Conservation (phyloP, 2,329 filamentous ascomycete genomes). For the Colletotrichum spaethianum region DNA sequence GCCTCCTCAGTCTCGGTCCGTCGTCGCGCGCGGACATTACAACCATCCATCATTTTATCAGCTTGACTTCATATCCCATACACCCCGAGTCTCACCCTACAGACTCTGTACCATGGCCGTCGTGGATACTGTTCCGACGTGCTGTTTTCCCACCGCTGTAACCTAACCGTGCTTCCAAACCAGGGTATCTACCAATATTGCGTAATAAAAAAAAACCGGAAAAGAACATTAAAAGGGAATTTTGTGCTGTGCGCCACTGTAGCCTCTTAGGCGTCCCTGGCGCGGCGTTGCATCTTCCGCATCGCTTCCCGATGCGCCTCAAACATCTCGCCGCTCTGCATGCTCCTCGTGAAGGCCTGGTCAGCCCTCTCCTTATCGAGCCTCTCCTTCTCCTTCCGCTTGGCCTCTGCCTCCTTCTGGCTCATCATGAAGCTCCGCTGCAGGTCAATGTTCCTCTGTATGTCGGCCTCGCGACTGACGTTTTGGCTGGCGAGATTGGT, state of each 20-base stretch:
- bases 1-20: not conserved
- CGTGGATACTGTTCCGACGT: constrained; percentile 19
- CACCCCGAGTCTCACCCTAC: not conserved
- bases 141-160: constrained; percentile 21
- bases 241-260: not conserved
- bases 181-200: constrained; percentile 38
- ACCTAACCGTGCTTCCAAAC: constrained; percentile 12
- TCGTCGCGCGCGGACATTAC: constrained; percentile 16
- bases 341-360: constrained; percentile 78
- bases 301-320: constrained; percentile 85
- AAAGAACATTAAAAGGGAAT: not conserved
- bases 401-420: constrained; percentile 74
- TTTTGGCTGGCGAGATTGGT: constrained; percentile 43
- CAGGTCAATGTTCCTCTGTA: constrained; percentile 66
- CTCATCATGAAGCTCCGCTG: constrained; percentile 70
- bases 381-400: constrained; percentile 71
- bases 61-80: not conserved
- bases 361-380: constrained; percentile 72
- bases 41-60: not conserved
- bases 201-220: not conserved
- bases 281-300: constrained; percentile 78
- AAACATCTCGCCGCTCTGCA: constrained; percentile 82
- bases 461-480: constrained; percentile 55
- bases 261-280: constrained; percentile 49
- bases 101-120: constrained; percentile 2